These are phyloP conservation scores for Blepharisma japonicum DNA, from an alignment of 73 alveolate species.

Conservation along the genomic window DNA sequence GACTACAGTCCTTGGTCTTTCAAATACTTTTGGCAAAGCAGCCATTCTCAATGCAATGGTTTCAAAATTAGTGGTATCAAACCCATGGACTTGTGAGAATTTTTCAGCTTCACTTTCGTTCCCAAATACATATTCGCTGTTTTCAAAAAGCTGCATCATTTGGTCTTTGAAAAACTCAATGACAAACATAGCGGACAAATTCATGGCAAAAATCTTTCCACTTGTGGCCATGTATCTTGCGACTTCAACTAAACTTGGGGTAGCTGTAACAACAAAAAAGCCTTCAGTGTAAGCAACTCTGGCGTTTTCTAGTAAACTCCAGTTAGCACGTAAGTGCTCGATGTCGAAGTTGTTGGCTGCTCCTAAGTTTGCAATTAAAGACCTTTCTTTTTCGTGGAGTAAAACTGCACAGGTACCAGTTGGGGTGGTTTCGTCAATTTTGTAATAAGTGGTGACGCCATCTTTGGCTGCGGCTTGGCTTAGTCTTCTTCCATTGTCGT, in stretches of 20 bases:
- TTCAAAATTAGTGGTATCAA: constrained; percentile 42
- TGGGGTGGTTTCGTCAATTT: constrained; percentile 39
- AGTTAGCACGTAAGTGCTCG: constrained; percentile 39
- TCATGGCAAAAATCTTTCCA: constrained; percentile 52
- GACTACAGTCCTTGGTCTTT: constrained; percentile 60
- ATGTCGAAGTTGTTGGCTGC: constrained; percentile 58
- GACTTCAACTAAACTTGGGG: constrained; percentile 39
- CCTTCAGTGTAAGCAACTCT: constrained; percentile 48
- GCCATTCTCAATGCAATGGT: constrained; percentile 54
- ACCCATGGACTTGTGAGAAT: constrained; percentile 59
- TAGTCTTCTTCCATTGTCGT: constrained; percentile 46
- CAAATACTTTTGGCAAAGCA: constrained; percentile 30
- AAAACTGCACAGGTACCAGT: constrained; percentile 77
- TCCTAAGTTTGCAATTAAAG: constrained; percentile 71
- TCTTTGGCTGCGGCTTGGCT: constrained; percentile 37
- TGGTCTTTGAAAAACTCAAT: constrained; percentile 55
- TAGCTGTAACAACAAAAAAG: constrained; percentile 55
- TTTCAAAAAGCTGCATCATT: constrained; percentile 39
- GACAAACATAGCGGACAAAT: constrained; percentile 61
- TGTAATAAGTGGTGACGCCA: constrained; percentile 43
- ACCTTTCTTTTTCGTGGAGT: constrained; percentile 54
- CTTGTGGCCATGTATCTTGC: constrained; percentile 42
- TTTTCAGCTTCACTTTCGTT: constrained; percentile 72
- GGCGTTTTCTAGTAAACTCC: constrained; percentile 44
- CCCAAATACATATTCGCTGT: constrained; percentile 74